Evolutionary conservation across 306 rosid species (phyloP), one percentile per base, ranked within the genome.

Genomic region (Quercus cerris): DNA sequence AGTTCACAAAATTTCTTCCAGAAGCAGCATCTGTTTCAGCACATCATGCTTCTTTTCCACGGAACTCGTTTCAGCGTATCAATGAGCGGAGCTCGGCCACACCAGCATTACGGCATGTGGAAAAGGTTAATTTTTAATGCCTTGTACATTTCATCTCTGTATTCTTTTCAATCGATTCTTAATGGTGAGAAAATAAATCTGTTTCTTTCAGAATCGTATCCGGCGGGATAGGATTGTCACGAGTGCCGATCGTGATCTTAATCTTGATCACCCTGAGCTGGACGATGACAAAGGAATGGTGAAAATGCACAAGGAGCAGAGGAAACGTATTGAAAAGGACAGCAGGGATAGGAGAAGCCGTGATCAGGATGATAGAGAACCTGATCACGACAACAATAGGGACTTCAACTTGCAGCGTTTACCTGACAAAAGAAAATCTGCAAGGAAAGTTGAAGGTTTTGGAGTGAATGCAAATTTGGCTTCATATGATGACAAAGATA

Each of bases 1-100:
- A 96, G 84, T 96, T 96, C 84, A 89, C 92, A 57, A 92, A 94
- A 87, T 96, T 96, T 88, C 81, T 96, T 55, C 99, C 99, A 23
- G 94, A 96, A 85, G 75, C 97, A 74, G 92, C 90, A 77, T 80
- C 97, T 74, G 84, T 91, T 77, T 85, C 97, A 54, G 68, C 90
- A 46, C 98, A 89, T 73, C 88, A 83, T 49, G 80, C 82, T 69
- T 85, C 88, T 68, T 90, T 63, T 77, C 83, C 81, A 78, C 88
- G 90, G 63, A 87, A 71, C 84, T 81, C 94, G 19, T 76, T 90
- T 83, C 97, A 86, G 55, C 97, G 91, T 77, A 74, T 86, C 9
- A 86, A 78, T 80, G 97, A 93, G 84, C 84, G 98, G 68, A 78
- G 85, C 88, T 87, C 94, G 71, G 81, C 80, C 66, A 63, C 88